These are phyloP conservation scores for Elsinoe arachidis DNA, from an alignment of 2,329 filamentous ascomycete genomes.

Conservation along the genomic window DNA sequence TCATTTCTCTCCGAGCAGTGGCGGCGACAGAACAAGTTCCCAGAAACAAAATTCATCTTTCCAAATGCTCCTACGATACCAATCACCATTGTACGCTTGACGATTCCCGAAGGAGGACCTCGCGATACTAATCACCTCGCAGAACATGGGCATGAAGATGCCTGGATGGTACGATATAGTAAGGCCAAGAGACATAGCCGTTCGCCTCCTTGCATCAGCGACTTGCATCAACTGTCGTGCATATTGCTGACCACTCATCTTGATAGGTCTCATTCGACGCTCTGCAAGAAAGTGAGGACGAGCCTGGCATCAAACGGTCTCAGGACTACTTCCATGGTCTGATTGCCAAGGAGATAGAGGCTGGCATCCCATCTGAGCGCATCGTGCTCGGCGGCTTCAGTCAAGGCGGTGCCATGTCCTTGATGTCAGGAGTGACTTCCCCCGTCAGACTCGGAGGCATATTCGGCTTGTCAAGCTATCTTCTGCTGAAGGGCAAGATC, in stretches of 20 bases:
- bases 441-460: slow-evolving; percentile 75
- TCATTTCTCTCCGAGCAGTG: slow-evolving; percentile 77
- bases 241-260: not conserved
- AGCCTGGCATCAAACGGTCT: slow-evolving; percentile 63
- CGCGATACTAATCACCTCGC: slow-evolving; percentile 1
- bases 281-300: slow-evolving; percentile 50
- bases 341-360: slow-evolving; percentile 69
- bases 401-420: slow-evolving; percentile 77
- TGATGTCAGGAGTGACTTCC: slow-evolving; percentile 70
- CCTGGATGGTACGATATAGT: slow-evolving; percentile 83
- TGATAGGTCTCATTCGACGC: slow-evolving; percentile 37
- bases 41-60: slow-evolving; percentile 88
- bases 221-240: not conserved
- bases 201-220: slow-evolving; percentile 14
- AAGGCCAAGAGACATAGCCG: slow-evolving; percentile 33
- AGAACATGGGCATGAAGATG: slow-evolving; percentile 73
- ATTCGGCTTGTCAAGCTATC: slow-evolving; percentile 73
- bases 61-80: slow-evolving; percentile 83
- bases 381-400: slow-evolving; percentile 82
- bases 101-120: not conserved
- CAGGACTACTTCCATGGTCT: slow-evolving; percentile 69
- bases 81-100: slow-evolving; percentile 59
- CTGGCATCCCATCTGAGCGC: slow-evolving; percentile 70
- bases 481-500: slow-evolving; percentile 61
- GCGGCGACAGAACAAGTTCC: slow-evolving; percentile 68